phyloP scores from a whole-genome alignment of 805 yeast genomes.

The Scheffersomyces spartinae region DNA sequence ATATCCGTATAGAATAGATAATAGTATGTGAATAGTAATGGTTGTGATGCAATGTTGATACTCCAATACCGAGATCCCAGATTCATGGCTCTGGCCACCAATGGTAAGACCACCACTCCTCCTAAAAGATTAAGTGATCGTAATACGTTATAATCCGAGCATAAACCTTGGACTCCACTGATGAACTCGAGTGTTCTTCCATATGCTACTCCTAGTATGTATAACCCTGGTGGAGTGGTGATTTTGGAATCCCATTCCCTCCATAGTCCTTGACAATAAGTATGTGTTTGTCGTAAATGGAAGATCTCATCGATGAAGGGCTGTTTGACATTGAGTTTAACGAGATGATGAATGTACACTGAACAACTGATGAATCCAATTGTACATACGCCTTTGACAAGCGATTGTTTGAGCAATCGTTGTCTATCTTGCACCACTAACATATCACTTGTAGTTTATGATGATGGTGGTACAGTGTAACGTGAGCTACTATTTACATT shows the following conservation, averaged over 20 bases:
- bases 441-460: too few species aligned
- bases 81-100: slow-evolving; percentile 19
- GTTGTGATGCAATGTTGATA: slow-evolving; percentile 36
- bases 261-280: slow-evolving; percentile 52
- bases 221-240: slow-evolving; percentile 95
- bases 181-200: slow-evolving; percentile 24
- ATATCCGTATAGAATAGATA: slow-evolving; percentile 85
- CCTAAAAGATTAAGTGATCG: slow-evolving; percentile 53
- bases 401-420: too few species aligned
- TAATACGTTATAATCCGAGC: slow-evolving; percentile 9
- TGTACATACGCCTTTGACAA: too few species aligned
- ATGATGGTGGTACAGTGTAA: too few species aligned
- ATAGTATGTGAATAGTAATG: slow-evolving; percentile 63
- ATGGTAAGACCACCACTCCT: slow-evolving; percentile 44
- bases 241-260: slow-evolving; percentile 76
- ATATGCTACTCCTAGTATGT: slow-evolving; percentile 34
- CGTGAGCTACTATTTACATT: too few species aligned
- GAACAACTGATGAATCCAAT: too few species aligned
- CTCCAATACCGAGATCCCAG: slow-evolving; percentile 12
- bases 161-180: slow-evolving; percentile 15
- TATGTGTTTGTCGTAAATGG: slow-evolving; percentile 71
- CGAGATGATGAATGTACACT: too few species aligned
- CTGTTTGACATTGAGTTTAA: slow-evolving; percentile 11
- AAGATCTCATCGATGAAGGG: slow-evolving; percentile 67
- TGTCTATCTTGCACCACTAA: too few species aligned